phyloP scores from a whole-genome alignment of 139 green algal genomes.

The Ettlia oleoabundans region DNA sequence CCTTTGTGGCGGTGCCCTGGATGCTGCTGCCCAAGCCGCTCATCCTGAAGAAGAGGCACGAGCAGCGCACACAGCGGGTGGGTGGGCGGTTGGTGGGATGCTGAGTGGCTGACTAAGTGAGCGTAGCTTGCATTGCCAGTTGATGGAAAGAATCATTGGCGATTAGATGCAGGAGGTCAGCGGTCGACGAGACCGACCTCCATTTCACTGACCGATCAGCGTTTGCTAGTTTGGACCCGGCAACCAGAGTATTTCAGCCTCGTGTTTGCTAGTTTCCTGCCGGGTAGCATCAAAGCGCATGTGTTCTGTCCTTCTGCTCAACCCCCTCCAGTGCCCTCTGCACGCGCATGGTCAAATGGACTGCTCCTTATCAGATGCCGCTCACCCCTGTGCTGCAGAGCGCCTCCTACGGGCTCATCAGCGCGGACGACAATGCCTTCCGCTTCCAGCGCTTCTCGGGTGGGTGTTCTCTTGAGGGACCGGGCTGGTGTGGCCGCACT shows the following conservation, averaged over 20 bases:
- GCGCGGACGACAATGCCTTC: constrained; percentile 39
- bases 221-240: no score
- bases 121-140: no score
- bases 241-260: no score
- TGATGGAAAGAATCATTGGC: no score
- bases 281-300: no score
- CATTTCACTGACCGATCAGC: no score
- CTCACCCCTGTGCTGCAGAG: background rate
- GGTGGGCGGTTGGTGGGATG: background rate
- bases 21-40: constrained; percentile 99
- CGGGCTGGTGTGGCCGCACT: background rate
- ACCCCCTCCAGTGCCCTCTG: no score
- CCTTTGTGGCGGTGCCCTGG: constrained; percentile 88
- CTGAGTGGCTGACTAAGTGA: no score
- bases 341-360: background rate
- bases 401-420: constrained; percentile 45
- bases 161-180: no score
- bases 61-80: constrained; percentile 45
- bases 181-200: no score
- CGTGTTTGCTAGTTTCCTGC: no score
- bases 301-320: no score
- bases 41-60: constrained; percentile 88
- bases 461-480: background rate
- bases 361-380: background rate
- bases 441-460: constrained; percentile 35